phyloP scores from a whole-genome alignment of 2,329 filamentous ascomycete species.

The Claviceps capensis region DNA sequence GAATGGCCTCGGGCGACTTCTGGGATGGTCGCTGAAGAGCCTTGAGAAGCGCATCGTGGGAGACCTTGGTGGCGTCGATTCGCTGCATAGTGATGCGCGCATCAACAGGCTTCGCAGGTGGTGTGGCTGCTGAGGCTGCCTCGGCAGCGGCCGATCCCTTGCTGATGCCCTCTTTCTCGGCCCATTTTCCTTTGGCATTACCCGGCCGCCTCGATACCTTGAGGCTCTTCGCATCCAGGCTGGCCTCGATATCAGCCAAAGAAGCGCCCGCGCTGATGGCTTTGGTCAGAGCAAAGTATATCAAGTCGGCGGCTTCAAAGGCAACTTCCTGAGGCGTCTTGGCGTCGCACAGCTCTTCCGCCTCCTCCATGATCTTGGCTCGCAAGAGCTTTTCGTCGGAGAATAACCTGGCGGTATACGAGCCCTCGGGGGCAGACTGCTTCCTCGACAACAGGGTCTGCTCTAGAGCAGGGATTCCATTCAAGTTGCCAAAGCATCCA shows the following conservation, averaged over 20 bases:
- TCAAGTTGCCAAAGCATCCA: constrained; percentile 80
- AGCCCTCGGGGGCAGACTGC: constrained; percentile 68
- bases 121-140: constrained; percentile 18
- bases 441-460: constrained; percentile 77
- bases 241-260: constrained; percentile 80
- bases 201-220: constrained; percentile 91
- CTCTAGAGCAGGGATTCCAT: constrained; percentile 70
- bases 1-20: constrained; percentile 84
- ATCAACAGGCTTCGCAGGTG: constrained; percentile 23
- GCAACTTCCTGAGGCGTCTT: constrained; percentile 71
- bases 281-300: constrained; percentile 92
- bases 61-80: constrained; percentile 53
- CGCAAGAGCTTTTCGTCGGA: constrained; percentile 78
- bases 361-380: constrained; percentile 98
- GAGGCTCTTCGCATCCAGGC: constrained; percentile 83
- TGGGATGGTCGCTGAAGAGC: constrained; percentile 83
- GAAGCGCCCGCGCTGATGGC: constrained; percentile 74
- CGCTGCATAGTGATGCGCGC: constrained; percentile 70
- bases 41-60: constrained; percentile 51
- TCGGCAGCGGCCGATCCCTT: constrained; percentile 19
- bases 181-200: constrained; percentile 89
- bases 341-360: constrained; percentile 85
- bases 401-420: constrained; percentile 88
- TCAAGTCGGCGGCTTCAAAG: constrained; percentile 86
- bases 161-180: constrained; percentile 62